These are phyloP conservation scores for Hypoxylon fuscum DNA, from an alignment of 495 filamentous ascomycete genomes.

Conservation along the genomic window DNA sequence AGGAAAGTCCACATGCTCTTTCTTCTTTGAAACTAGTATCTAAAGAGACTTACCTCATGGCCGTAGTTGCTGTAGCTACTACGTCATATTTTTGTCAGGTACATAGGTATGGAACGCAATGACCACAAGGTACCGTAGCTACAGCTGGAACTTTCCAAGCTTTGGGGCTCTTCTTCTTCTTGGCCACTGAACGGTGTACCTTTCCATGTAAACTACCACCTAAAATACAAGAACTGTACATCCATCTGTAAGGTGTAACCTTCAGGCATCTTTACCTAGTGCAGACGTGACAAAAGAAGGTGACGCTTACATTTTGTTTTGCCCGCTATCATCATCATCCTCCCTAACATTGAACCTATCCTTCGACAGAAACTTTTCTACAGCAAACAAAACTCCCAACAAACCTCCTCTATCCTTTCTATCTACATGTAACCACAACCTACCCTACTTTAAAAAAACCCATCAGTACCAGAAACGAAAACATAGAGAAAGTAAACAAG, in stretches of 20 bases:
- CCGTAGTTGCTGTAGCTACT: conserved; percentile 27
- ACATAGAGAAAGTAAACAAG: not conserved
- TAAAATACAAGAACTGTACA: conserved; percentile 8
- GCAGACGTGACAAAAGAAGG: conserved; percentile 27
- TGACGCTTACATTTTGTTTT: conserved; percentile 39
- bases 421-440: conserved; percentile 8
- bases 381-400: conserved; percentile 28
- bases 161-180: too few relatives aligned
- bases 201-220: not conserved
- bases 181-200: too few relatives aligned
- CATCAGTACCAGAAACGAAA: not conserved
- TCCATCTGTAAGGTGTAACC: not conserved
- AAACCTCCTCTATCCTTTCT: not conserved
- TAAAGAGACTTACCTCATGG: not conserved
- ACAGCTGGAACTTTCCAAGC: too few relatives aligned
- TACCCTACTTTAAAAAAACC: not conserved
- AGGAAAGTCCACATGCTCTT: not conserved
- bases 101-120: conserved; percentile 27
- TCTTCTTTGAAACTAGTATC: conserved; percentile 22
- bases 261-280: not conserved
- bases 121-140: too few relatives aligned
- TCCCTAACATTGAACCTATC: conserved; percentile 33
- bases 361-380: conserved; percentile 15
- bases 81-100: too few relatives aligned
- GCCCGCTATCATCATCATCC: conserved; percentile 22